These are phyloP conservation scores for Cryphonectria carpinicola DNA, from an alignment of 2,329 filamentous ascomycete species.

Conservation along the genomic window DNA sequence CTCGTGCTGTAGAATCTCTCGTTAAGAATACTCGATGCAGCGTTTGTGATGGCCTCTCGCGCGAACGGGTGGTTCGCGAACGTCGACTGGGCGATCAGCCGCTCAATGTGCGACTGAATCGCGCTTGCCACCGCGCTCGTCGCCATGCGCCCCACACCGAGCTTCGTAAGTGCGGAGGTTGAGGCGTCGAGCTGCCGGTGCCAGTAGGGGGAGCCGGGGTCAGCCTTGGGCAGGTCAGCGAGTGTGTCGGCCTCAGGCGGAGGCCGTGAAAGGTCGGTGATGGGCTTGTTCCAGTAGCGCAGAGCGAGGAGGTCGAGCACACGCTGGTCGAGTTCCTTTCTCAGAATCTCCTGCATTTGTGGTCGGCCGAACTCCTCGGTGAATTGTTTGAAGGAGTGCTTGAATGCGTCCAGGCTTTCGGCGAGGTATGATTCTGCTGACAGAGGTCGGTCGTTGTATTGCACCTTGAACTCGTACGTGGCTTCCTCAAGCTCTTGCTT, in stretches of 20 bases:
- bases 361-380: conserved; percentile 85
- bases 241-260: conserved; percentile 73
- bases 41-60: conserved; percentile 88
- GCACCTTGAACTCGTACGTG: conserved; percentile 98
- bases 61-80: conserved; percentile 92
- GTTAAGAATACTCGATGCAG: conserved; percentile 85
- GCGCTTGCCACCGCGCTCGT: conserved; percentile 88
- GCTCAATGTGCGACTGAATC: conserved; percentile 83
- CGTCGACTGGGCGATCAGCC: conserved; percentile 76
- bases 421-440: conserved; percentile 96
- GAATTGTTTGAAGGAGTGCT: conserved; percentile 96
- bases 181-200: conserved; percentile 92
- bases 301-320: conserved; percentile 92
- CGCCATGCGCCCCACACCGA: conserved; percentile 89
- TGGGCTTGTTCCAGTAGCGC: conserved; percentile 95
- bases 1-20: conserved; percentile 96
- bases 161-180: conserved; percentile 85
- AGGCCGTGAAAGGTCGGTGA: conserved; percentile 75
- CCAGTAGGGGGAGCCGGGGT: conserved; percentile 87
- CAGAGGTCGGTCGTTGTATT: conserved; percentile 95
- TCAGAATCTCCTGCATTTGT: conserved; percentile 87
- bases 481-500: conserved; percentile 94
- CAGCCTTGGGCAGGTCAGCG: conserved; percentile 79
- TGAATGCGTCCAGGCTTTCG: conserved; percentile 93
- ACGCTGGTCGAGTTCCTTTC: conserved; percentile 90